Percentiles rank a stretch among this genome's conserved stretches.
These are phyloP conservation scores for Botrytis squamosa DNA, from an alignment of 2,329 filamentous ascomycete genomes.

Conservation along the genomic window DNA sequence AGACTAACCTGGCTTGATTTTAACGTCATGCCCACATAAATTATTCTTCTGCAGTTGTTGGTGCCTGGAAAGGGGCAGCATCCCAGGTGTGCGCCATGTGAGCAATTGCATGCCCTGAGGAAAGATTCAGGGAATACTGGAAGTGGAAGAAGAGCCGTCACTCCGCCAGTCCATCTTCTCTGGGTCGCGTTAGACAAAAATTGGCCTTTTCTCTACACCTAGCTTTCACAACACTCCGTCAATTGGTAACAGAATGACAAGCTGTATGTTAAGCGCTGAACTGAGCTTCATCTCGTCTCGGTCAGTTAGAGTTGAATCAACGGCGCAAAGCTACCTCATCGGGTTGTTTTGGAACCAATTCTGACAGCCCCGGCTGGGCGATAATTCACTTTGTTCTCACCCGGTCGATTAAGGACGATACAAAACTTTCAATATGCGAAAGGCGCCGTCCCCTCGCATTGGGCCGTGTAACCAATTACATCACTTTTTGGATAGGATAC, in stretches of 20 bases:
- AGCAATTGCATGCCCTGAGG: background rate
- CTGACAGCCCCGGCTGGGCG: background rate
- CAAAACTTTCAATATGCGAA: background rate
- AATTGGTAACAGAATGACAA: background rate
- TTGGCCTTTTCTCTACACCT: no score
- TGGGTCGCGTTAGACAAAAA: background rate
- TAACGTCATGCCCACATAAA: background rate
- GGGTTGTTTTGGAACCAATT: background rate
- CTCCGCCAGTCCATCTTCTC: background rate
- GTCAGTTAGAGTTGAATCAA: background rate
- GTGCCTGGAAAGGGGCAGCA: background rate
- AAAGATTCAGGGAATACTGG: background rate
- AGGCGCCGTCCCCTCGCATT: background rate
- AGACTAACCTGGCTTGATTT: background rate
- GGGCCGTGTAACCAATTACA: constrained; percentile 3
- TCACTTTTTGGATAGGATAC: background rate
- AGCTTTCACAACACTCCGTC: background rate
- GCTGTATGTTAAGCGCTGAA: background rate
- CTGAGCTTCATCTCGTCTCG: background rate
- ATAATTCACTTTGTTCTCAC: background rate
- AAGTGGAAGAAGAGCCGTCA: background rate
- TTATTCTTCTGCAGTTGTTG: background rate
- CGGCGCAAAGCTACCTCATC: background rate
- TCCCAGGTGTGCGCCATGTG: background rate
- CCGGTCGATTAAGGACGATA: background rate